phyloP scores from a whole-genome alignment of 306 rosid genomes.

The Senna siamea region DNA sequence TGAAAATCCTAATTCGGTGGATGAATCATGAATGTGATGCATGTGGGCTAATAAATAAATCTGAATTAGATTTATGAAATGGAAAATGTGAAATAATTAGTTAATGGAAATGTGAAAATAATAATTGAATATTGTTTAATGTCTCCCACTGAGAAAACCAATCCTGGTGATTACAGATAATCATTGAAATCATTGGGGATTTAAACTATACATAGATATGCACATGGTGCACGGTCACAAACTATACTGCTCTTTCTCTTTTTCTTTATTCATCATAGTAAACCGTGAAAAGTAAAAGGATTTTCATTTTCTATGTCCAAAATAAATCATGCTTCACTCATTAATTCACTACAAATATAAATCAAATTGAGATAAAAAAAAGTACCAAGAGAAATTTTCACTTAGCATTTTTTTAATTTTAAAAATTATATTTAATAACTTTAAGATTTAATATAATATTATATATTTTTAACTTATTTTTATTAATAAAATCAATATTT shows the following conservation, averaged over 20 bases:
- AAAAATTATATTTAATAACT: too few species aligned
- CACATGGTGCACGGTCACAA: conserved; percentile 20
- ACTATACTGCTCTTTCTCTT: background rate
- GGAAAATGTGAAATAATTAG: background rate
- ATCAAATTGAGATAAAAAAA: too few species aligned
- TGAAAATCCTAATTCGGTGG: too few species aligned
- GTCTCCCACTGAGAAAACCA: conserved; percentile 50
- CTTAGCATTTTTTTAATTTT: too few species aligned
- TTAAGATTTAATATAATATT: too few species aligned
- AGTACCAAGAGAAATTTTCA: too few species aligned
- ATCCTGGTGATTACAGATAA: conserved; percentile 44
- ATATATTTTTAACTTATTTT: too few species aligned
- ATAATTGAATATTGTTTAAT: conserved; percentile 17
- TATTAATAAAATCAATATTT: too few species aligned
- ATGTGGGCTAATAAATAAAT: too few species aligned
- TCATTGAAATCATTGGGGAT: conserved; percentile 47
- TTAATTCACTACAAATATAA: too few species aligned
- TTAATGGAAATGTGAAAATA: conserved; percentile 35
- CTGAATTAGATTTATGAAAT: too few species aligned
- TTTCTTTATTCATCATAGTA: background rate
- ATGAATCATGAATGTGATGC: too few species aligned
- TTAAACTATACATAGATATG: conserved; percentile 29
- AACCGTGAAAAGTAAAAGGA: background rate
- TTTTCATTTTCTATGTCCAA: background rate
- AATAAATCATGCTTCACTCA: background rate